Base-by-base conservation (phyloP, 2,329 filamentous ascomycete species). In the Diaporthe eres region DNA sequence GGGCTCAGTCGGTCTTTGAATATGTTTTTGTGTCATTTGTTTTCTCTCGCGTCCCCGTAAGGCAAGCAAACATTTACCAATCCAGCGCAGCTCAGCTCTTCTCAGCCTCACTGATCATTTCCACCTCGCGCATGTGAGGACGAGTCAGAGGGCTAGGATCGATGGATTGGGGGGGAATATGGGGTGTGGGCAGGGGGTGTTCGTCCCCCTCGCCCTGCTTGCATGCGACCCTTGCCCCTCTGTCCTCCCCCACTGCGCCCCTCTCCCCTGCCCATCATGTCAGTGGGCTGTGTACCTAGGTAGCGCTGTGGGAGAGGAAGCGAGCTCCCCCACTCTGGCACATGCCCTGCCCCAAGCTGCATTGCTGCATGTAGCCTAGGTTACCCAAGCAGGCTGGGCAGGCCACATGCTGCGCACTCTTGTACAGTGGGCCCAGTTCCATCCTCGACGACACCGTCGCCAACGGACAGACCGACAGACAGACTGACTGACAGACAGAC, bases 51-150 rank as follows among this genome's bases (percentile, higher is more conserved):
- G n/a, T 12, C 49, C 58, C 65, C 49, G 49, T n/a, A 70, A 70
- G 31, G 47, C 47, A 70, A 47, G 49, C 71, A 47, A 65, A 57
- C 28, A 60, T 71, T 37, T 71, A 60, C 22, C 55, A 44, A 73
- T 73, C 39, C 71, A 65, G 71, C 71, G 47, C 49, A 55, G 65
- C 47, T 70, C 65, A 70, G 65, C 65, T 55, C 65, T 70, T 70
- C 49, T 70, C 65, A 70, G 65, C 65, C 65, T 70, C 65, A 70
- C 65, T 70, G 65, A 15, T 53, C 65, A 70, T 42, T 70, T 42
- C 49, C 65, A 70, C 65, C 65, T 70, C 5, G 49, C 49, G 12
- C 22, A 55, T 55, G 47, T 25, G 49, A 53, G 49, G 49, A 42
- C 47, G 49, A 70, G 65, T 70, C 47, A 70, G 49, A 70, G 49